Percentiles rank a stretch among this genome's conserved stretches.
Conservation (phyloP, 495 filamentous ascomycete species). For the Lophiostoma macrostomum region DNA sequence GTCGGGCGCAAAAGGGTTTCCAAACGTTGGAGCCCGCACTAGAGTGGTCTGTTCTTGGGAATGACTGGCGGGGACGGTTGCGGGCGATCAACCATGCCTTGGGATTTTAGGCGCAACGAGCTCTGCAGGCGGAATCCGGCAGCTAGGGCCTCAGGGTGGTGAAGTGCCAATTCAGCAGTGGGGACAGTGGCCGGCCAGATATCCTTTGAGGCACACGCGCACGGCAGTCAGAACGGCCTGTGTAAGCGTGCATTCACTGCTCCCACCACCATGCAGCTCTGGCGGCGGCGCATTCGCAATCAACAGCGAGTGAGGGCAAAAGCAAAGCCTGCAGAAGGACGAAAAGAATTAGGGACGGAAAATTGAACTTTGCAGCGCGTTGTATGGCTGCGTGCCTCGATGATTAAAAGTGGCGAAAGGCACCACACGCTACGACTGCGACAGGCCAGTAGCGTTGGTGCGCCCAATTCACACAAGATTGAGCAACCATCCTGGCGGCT, state of each 20-base stretch:
- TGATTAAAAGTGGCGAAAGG: slow-evolving; percentile 35
- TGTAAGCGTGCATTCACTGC: slow-evolving; percentile 13
- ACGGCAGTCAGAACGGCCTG: slow-evolving; percentile 8
- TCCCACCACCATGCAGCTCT: neutral
- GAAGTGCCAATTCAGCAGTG: slow-evolving; percentile 16
- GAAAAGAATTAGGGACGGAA: slow-evolving; percentile 15
- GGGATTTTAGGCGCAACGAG: slow-evolving; percentile 29
- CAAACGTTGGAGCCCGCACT: slow-evolving; percentile 31
- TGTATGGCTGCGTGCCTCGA: slow-evolving; percentile 23
- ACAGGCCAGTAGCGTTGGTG: slow-evolving; percentile 7
- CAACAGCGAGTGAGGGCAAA: slow-evolving; percentile 17
- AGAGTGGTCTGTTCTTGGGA: slow-evolving; percentile 27
- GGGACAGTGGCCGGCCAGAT: neutral
- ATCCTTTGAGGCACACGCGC: slow-evolving; percentile 1
- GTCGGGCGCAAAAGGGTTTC: slow-evolving; percentile 15
- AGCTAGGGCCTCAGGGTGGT: slow-evolving; percentile 27
- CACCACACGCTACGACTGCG: slow-evolving; percentile 11
- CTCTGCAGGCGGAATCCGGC: slow-evolving; percentile 31
- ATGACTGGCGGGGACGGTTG: slow-evolving; percentile 31
- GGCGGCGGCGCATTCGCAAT: slow-evolving; percentile 20
- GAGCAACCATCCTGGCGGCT: slow-evolving; percentile 27
- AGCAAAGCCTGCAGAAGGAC: slow-evolving; percentile 19
- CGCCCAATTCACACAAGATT: slow-evolving; percentile 11
- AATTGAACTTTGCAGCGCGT: slow-evolving; percentile 16
- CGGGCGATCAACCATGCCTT: slow-evolving; percentile 33